These are phyloP conservation scores for Mallotus japonicus DNA, from an alignment of 441 rosid genomes.

Conservation along the genomic window DNA sequence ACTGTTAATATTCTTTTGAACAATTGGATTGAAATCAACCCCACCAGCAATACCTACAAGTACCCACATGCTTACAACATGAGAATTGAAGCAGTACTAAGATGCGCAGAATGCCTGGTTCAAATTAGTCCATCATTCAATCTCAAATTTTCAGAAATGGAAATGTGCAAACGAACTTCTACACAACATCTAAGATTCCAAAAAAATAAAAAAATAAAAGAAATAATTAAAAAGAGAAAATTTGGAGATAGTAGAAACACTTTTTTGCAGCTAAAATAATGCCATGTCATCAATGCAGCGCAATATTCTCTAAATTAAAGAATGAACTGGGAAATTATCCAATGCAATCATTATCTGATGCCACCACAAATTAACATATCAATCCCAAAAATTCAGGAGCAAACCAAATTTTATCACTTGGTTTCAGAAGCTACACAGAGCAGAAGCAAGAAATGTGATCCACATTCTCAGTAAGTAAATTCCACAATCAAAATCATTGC, in stretches of 20 bases:
- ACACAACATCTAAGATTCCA: not conserved
- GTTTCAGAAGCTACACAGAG: constrained; percentile 1
- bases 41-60: not conserved
- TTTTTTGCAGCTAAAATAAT: not conserved
- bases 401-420: constrained; percentile 10
- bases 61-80: not conserved
- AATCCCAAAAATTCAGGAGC: constrained; percentile 7
- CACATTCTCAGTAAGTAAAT: not conserved
- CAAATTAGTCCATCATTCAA: not conserved
- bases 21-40: not conserved
- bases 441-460: not conserved
- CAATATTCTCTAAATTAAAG: not conserved
- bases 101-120: not conserved
- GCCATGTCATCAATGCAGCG: not conserved
- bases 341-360: constrained; percentile 16
- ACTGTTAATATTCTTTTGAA: not conserved
- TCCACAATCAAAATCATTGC: not conserved
- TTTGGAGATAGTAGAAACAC: not conserved
- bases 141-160: not conserved
- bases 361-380: constrained; percentile 6
- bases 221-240: constrained; percentile 1
- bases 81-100: not conserved
- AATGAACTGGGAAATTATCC: constrained; percentile 9
- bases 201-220: not conserved
- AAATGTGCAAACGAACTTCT: not conserved